These are phyloP conservation scores for Rhizopus delemar DNA, from an alignment of 371 early-diverging fungal genomes.

Conservation along the genomic window DNA sequence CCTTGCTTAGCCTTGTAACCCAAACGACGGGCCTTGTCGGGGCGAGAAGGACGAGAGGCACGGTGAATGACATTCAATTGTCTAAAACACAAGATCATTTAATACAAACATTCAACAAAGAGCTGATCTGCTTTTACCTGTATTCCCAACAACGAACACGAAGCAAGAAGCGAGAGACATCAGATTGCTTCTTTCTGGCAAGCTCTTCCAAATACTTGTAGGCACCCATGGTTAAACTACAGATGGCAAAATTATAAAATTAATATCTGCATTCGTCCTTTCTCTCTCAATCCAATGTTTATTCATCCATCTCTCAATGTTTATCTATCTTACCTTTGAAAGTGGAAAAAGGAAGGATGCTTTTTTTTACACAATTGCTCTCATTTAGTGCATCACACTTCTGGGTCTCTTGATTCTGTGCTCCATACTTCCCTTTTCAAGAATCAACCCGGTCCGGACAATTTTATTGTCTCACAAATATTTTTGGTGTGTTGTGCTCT, in stretches of 20 bases:
- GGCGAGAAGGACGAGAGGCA: conserved; percentile 96
- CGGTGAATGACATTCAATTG: conserved; percentile 97
- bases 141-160: conserved; percentile 97
- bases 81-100: conserved; percentile 37
- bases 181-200: conserved; percentile 98
- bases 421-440: too few relatives aligned
- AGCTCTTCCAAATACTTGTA: conserved; percentile 98
- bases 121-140: conserved; percentile 14
- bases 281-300: background rate
- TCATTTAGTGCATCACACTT: background rate
- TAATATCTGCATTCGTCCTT: background rate
- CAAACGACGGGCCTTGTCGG: conserved; percentile 98
- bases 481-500: too few relatives aligned
- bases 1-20: conserved; percentile 99
- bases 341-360: conserved; percentile 32
- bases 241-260: conserved; percentile 1
- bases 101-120: background rate
- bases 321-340: conserved; percentile 26
- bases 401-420: background rate
- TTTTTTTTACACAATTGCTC: conserved; percentile 7
- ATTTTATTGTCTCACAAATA: too few relatives aligned
- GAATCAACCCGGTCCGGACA: too few relatives aligned
- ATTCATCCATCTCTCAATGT: conserved; percentile 8
- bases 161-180: conserved; percentile 97
- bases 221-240: conserved; percentile 47